A percentile compares a stretch with the other conserved stretches of the same genome.
These are phyloP conservation scores for Colletotrichum endophyticum DNA, from an alignment of 2,329 filamentous ascomycete species.

Conservation along the genomic window DNA sequence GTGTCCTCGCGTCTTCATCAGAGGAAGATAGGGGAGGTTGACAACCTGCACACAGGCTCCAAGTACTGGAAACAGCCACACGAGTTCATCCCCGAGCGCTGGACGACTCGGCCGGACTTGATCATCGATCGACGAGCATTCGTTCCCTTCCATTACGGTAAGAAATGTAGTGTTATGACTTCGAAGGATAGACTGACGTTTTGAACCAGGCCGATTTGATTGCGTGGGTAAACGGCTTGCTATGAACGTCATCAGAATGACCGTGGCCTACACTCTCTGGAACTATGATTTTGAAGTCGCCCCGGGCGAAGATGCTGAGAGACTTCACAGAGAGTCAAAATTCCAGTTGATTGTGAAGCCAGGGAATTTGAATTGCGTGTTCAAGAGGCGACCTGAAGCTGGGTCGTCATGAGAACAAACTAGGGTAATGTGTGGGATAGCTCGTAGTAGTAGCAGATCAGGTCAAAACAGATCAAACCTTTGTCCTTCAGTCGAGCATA, in stretches of 20 bases:
- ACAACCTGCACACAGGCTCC: background rate
- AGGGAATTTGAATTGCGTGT: slow-evolving; percentile 6
- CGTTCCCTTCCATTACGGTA: slow-evolving; percentile 1
- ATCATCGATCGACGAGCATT: slow-evolving; percentile 24
- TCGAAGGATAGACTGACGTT: too few relatives aligned
- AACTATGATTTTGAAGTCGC: slow-evolving; percentile 18
- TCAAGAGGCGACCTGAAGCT: background rate
- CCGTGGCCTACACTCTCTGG: slow-evolving; percentile 15
- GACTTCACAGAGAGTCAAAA: background rate
- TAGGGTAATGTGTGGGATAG: too few relatives aligned
- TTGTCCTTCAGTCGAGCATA: too few relatives aligned
- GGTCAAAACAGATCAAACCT: too few relatives aligned
- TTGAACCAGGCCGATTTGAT: background rate
- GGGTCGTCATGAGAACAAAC: background rate
- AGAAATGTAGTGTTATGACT: background rate
- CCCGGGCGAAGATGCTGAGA: slow-evolving; percentile 1
- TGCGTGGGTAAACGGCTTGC: slow-evolving; percentile 14
- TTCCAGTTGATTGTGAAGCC: slow-evolving; percentile 14
- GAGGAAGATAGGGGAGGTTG: background rate
- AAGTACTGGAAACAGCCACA: slow-evolving; percentile 16
- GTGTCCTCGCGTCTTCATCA: background rate
- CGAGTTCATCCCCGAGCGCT: slow-evolving; percentile 27
- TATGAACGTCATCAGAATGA: background rate
- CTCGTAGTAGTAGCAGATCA: too few relatives aligned
- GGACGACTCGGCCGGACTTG: slow-evolving; percentile 24